Conservation (phyloP, 1,139 yeast species). For the Geotrichum australiense region DNA sequence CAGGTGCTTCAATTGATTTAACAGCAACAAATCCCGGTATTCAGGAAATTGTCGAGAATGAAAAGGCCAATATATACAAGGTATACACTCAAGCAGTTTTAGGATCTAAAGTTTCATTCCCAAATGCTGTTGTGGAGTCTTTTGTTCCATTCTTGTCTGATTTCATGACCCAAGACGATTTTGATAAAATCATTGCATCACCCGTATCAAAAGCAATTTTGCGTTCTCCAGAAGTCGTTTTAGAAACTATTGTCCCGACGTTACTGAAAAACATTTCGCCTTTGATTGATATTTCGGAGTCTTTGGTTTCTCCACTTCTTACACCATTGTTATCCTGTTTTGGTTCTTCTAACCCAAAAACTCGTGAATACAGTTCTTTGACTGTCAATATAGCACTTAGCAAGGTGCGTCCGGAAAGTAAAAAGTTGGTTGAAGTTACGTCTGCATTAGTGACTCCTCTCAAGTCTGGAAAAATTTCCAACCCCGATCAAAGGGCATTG, state of each 20-base stretch:
- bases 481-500: slow-evolving; percentile 58
- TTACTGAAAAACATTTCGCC: slow-evolving; percentile 39
- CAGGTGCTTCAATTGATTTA: slow-evolving; percentile 29
- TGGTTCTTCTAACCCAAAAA: slow-evolving; percentile 63
- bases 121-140: slow-evolving; percentile 26
- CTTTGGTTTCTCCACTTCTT: slow-evolving; percentile 47
- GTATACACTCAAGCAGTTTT: slow-evolving; percentile 29
- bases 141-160: slow-evolving; percentile 41
- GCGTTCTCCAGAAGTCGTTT: slow-evolving; percentile 72
- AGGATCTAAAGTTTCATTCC: slow-evolving; percentile 27
- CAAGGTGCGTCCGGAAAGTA: slow-evolving; percentile 24
- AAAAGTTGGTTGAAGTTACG: slow-evolving; percentile 33
- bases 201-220: slow-evolving; percentile 67
- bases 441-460: slow-evolving; percentile 52
- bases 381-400: slow-evolving; percentile 33
- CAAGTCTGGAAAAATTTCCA: slow-evolving; percentile 39
- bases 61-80: slow-evolving; percentile 22
- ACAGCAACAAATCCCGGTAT: slow-evolving; percentile 25
- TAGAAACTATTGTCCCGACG: slow-evolving; percentile 46
- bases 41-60: slow-evolving; percentile 20
- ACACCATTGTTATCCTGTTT: slow-evolving; percentile 55
- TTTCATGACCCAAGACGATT: slow-evolving; percentile 40
- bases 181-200: slow-evolving; percentile 46
- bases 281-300: slow-evolving; percentile 35
- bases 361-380: slow-evolving; percentile 48